Evolutionary conservation across 257 asterid genomes (phyloP), one percentile per base, ranked within the genome.

Genomic region (Solanum pinnatisectum): DNA sequence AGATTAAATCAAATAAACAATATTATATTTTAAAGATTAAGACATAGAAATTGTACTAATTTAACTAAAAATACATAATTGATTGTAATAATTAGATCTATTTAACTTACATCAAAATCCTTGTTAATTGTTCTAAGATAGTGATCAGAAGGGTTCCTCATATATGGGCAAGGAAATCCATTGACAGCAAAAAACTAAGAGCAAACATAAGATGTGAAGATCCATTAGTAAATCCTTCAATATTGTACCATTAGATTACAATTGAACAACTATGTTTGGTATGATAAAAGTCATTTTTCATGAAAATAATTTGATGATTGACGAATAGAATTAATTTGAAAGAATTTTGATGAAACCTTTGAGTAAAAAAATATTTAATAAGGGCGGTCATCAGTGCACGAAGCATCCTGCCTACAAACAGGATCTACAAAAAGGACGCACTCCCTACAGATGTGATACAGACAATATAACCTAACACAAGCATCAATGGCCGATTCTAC

Each of bases 71-170:
- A 1, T 44, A 8, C 27, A 79, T 27, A 79, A 44, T 15, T 15
- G 3, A 11, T 27, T 25, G 40, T 74, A 30, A 46, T 74, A 30
- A 46, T 10, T 22, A 65, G 5, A 35, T 44, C 6, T 14, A 18
- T 39, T 11, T 1, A 32, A 59, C 91, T 84, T 88, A 91, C 95
- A 77, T 93, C 96, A 79, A 94, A 94, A 85, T 94, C 96, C 87
- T 91, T 89, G 91, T 94, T 94, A 52, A 94, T 92, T 25, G 94
- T 93, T 49, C 91, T 87, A 33, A 94, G 95, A 88, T 86, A 94
- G 88, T 94, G 97, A 83, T 94, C 97, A 12, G 96, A 89, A 37
- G 96, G 96, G 79, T 92, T 94, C 91, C 93, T 91, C 93, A 93
- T 85, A 52, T 90, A 25, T 52, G 97, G 96, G 40, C 96, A 92